phyloP scores from a whole-genome alignment of 257 asterid genomes.

The Przewalskia tangutica region DNA sequence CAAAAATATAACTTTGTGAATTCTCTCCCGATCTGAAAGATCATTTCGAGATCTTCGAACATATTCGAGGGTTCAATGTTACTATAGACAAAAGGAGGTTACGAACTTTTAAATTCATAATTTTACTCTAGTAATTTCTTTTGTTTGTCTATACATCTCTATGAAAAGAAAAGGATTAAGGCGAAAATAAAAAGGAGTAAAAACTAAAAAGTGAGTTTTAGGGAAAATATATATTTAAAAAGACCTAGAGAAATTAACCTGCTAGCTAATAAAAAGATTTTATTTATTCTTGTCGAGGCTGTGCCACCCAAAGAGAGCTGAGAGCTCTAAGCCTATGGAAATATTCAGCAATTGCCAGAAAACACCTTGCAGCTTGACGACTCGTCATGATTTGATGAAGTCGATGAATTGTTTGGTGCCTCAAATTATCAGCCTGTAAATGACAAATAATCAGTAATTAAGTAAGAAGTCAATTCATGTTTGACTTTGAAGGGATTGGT shows the following conservation, averaged over 20 bases:
- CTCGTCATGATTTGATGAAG: constrained; percentile 55
- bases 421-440: constrained; percentile 60
- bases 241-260: background rate
- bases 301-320: constrained; percentile 72
- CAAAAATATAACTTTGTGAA: too few species aligned
- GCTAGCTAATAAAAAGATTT: background rate
- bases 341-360: constrained; percentile 65
- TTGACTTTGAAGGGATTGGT: background rate
- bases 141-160: background rate
- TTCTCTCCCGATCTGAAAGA: too few species aligned
- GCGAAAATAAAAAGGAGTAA: background rate
- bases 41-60: too few species aligned
- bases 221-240: background rate
- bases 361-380: constrained; percentile 64
- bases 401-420: constrained; percentile 60
- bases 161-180: background rate
- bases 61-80: too few species aligned
- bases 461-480: background rate
- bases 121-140: background rate
- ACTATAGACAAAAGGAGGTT: background rate
- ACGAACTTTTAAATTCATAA: background rate
- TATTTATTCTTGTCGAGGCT: constrained; percentile 17
- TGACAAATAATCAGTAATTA: background rate
- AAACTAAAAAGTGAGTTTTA: too few species aligned
- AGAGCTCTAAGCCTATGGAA: constrained; percentile 83